Conservation (phyloP, 2,329 filamentous ascomycete genomes). For the Trichoderma arundinaceum region DNA sequence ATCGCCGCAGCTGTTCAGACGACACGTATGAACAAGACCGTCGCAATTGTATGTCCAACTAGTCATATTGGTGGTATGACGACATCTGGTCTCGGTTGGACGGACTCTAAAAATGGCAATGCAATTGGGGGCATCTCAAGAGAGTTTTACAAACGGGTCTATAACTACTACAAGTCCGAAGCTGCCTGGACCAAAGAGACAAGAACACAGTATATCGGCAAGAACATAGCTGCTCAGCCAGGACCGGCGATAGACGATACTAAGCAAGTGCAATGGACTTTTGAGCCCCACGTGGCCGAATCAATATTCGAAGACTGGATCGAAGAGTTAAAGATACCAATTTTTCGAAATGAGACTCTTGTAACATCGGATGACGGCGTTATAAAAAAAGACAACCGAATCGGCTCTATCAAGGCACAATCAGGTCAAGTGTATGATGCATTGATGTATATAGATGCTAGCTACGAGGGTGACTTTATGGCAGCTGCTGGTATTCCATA, state of each 20-base stretch:
- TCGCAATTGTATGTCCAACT: conserved; percentile 32
- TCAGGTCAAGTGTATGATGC: conserved; percentile 22
- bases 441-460: conserved; percentile 38
- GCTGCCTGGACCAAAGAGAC: conserved; percentile 21
- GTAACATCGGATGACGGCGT: conserved; percentile 16
- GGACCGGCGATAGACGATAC: conserved; percentile 25
- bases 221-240: conserved; percentile 25
- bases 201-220: conserved; percentile 13
- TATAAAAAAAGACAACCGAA: conserved; percentile 15
- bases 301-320: conserved; percentile 34
- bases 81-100: conserved; percentile 35
- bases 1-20: conserved; percentile 34
- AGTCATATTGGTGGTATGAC: conserved; percentile 31
- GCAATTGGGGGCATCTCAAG: conserved; percentile 25
- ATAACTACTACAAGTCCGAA: conserved; percentile 5
- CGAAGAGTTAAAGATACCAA: conserved; percentile 16
- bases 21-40: conserved; percentile 31
- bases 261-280: conserved; percentile 35
- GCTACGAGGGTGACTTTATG: conserved; percentile 40
- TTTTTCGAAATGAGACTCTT: conserved; percentile 22
- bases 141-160: conserved; percentile 21
- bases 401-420: conserved; percentile 26
- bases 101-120: conserved; percentile 30
- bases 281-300: conserved; percentile 36
- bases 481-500: conserved; percentile 34